Base-by-base conservation (phyloP, 2,329 filamentous ascomycete genomes). In the Cladobotryum mycophilum region DNA sequence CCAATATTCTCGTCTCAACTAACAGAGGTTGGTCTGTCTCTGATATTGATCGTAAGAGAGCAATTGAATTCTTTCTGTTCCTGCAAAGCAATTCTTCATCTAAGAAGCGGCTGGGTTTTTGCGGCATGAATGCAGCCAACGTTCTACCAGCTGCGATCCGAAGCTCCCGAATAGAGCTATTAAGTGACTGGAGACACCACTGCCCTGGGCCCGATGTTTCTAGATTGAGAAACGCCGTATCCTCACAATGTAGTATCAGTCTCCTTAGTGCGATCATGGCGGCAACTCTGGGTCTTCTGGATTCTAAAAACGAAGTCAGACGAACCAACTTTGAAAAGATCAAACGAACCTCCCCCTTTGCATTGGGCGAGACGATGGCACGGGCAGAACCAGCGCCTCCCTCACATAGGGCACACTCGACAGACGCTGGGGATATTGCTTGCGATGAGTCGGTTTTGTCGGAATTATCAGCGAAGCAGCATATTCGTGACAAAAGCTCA, bases 141-240 rank as follows among this genome's bases (percentile, higher is more conserved):
- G 84, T 81, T 53, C 81, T 78, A 35, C 86, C 87, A 52, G 91
- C 87, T 36, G 86, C 86, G 59, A 96, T 80, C 33, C 92, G 84
- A 25, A 97, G 72, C 64, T 97, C 93, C 62, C 92, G 81, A 17
- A 89, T 68, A 1, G 91, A 95, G 66, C 91, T 95, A 56, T 85
- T 84, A 37, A 97, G 72, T 1, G 86, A 89, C 58, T 86, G 81
- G 4, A 96, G 71, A 61, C 89, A 91, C 80, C 88, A 92, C 60
- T 91, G 84, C 0, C 88, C 90, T 38, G 89, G 70, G 1, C 71
- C 65, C 8, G 88, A 90, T 1, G 70, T 73, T 52, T 84, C 80
- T 2, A 96, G 70, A 56, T 88, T 81, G 30, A 92, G 70, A 48
- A 87, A 73, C 3, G 76, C 72, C 0, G 71, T 55, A 47, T 81